Evolutionary conservation across 177 flowering plant genomes (phyloP), one percentile per base, ranked within the genome.

Genomic region (Vitis hybrid): DNA sequence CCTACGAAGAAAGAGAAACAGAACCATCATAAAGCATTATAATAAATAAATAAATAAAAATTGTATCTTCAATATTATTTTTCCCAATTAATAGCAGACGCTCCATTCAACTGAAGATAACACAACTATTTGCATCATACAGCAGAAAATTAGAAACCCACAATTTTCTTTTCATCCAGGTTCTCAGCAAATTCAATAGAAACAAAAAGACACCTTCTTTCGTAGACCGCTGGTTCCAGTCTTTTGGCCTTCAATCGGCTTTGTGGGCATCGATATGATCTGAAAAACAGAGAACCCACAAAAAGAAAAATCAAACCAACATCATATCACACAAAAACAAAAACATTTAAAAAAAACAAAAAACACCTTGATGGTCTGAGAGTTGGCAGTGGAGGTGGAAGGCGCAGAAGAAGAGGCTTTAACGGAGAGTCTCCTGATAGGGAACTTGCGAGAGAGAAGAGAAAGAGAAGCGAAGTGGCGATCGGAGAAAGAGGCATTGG

Each of bases 181-280:
- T 35, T 35, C 0, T 35, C 6, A 35, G 46, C 46, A 35, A 35
- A 35, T 35, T 35, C 6, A 8, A 51, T 64, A 60, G 46, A 59
- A n/a, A 60, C 50, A 10, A 24, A 35, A 6, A 68, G 46, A 15
- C 19, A 90, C 99, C 95, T 93, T 95, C 85, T 91, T 95, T 55
- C 99, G 85, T 11, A 95, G 90, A 16, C 99, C 98, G 62, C 99
- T 95, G 0, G 97, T 94, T 65, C 99, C 97, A 1, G 99, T 94
- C 80, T 92, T 94, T 69, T 94, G 99, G 8, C 99, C 99, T 74
- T 94, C 99, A 52, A 90, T 86, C 15, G 99, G 93, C 71, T 84
- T 86, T 6, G 99, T 91, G 1, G 97, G 94, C 49, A 92, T 78
- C 8, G 84, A 81, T 54, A 70, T 79, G 66, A 94, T 78, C 97